Conservation (phyloP, 495 filamentous ascomycete genomes). For the Daldinia loculata region DNA sequence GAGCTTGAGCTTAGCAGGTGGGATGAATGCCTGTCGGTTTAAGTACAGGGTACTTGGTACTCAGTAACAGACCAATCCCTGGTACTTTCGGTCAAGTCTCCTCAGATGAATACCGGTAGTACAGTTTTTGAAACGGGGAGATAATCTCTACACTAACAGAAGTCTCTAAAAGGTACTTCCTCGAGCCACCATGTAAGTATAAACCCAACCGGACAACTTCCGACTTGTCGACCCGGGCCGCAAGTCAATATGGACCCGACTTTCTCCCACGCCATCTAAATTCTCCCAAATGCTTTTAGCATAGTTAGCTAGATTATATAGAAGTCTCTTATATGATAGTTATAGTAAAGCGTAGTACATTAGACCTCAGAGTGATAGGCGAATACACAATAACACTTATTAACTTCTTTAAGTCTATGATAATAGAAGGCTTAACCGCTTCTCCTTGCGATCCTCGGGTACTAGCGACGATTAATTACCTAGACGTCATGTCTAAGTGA, state of each 20-base stretch:
- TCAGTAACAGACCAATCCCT: slow-evolving; percentile 7
- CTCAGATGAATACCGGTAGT: slow-evolving; percentile 6
- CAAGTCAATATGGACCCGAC: slow-evolving; percentile 23
- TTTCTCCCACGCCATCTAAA: neutral
- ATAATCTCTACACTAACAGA: neutral
- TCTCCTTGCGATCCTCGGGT: neutral
- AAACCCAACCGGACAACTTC: slow-evolving; percentile 13
- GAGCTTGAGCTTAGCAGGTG: slow-evolving; percentile 16
- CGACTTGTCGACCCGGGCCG: slow-evolving; percentile 26
- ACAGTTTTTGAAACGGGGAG: slow-evolving; percentile 23
- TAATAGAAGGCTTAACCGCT: neutral
- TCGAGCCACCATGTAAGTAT: neutral
- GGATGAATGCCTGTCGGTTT: slow-evolving; percentile 27
- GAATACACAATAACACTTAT: neutral
- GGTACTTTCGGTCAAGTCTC: slow-evolving; percentile 30
- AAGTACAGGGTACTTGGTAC: slow-evolving; percentile 30
- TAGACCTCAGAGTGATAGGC: neutral
- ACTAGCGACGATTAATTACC: neutral
- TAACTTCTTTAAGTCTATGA: neutral
- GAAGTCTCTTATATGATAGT: neutral
- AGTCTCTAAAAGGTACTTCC: neutral
- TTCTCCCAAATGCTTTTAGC: neutral
- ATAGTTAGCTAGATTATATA: neutral
- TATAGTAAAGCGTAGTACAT: neutral
- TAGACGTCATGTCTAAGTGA: neutral